Evolutionary conservation across 192 early-diverging fungal genomes (phyloP), one percentile per base, ranked within the genome.

Genomic region (Dispira simplex): DNA sequence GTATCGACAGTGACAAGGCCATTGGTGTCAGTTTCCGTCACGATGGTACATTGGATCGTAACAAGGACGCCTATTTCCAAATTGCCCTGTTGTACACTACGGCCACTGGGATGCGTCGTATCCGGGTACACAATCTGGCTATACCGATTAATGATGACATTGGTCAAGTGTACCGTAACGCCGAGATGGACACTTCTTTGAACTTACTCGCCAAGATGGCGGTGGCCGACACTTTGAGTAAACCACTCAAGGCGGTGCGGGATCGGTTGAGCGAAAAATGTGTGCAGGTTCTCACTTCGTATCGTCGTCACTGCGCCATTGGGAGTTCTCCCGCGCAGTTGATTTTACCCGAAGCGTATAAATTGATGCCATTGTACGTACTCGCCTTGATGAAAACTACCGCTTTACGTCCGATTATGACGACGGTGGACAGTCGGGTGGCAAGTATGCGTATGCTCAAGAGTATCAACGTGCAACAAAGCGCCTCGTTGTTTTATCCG

Each of bases 51-150:
- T 75, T 99, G 44, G 89, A 95, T 58, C 89, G 93, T 60, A 84
- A 81, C 64, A 75, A 79, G 20, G 85, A 91, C 53, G 83, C 84
- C 11, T 86, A 80, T 44, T 87, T 99, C 83, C 96, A 99, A 70
- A 83, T 82, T 20, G 96, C 96, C 5, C 73, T 99, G 55, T 76
- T 99, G 46, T 99, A 99, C 78, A 99, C 96, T 13, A 94, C 92
- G 0, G 83, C 87, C 0, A 72, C 71, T 32, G 96, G 96, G 0
- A 74, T 91, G 65, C 86, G 96, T 18, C 80, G 95, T 18, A 92
- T 99, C 32, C 83, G 96, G 26, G 89, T 97, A 18, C 89, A 92
- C 73, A 99, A 91, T 71, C 70, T 91, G 67, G 80, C 85, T 8
- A 68, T 91, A 6, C 81, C 88, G 3, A 83, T 86, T 63, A 92